Percentiles rank a stretch among this genome's conserved stretches.
These are phyloP conservation scores for Phytophthora tubulina DNA, from an alignment of 352 stramenopile species.

Conservation along the genomic window DNA sequence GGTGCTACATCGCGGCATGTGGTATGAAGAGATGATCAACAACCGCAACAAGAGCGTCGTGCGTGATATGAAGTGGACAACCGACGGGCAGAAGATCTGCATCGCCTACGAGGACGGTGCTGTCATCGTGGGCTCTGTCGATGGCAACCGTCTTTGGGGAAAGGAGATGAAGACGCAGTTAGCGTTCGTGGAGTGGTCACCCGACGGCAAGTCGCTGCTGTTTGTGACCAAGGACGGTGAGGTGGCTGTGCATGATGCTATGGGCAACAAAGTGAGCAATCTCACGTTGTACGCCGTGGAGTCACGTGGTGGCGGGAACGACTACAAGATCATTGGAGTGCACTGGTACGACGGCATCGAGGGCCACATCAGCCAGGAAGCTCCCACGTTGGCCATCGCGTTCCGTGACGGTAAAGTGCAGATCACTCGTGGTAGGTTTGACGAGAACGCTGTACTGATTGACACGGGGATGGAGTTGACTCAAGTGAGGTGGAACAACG, in stretches of 20 bases:
- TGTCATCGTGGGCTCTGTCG: slow-evolving; percentile 95
- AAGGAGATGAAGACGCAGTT: slow-evolving; percentile 94
- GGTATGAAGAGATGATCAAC: slow-evolving; percentile 98
- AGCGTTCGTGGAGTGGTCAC: slow-evolving; percentile 95
- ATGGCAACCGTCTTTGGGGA: slow-evolving; percentile 95
- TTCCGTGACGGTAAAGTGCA: slow-evolving; percentile 94
- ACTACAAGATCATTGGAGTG: slow-evolving; percentile 86
- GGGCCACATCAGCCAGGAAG: slow-evolving; percentile 89
- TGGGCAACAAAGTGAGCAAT: slow-evolving; percentile 88
- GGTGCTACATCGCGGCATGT: slow-evolving; percentile 94
- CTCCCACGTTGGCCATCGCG: slow-evolving; percentile 91
- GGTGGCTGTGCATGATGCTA: slow-evolving; percentile 88
- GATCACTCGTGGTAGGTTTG: slow-evolving; percentile 88
- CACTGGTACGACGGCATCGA: slow-evolving; percentile 91
- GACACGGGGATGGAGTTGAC: slow-evolving; percentile 90
- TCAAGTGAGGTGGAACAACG: slow-evolving; percentile 92
- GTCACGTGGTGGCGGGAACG: slow-evolving; percentile 39
- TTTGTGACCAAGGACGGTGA: slow-evolving; percentile 91
- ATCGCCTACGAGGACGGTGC: slow-evolving; percentile 96
- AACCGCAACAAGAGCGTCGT: slow-evolving; percentile 96
- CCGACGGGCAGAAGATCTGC: slow-evolving; percentile 95
- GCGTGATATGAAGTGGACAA: slow-evolving; percentile 95
- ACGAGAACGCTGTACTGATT: slow-evolving; percentile 91
- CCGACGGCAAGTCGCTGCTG: slow-evolving; percentile 89
- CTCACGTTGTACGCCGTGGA: slow-evolving; percentile 85